phyloP scores from a whole-genome alignment of 2,329 filamentous ascomycete genomes.

The Grosmannia serpens region DNA sequence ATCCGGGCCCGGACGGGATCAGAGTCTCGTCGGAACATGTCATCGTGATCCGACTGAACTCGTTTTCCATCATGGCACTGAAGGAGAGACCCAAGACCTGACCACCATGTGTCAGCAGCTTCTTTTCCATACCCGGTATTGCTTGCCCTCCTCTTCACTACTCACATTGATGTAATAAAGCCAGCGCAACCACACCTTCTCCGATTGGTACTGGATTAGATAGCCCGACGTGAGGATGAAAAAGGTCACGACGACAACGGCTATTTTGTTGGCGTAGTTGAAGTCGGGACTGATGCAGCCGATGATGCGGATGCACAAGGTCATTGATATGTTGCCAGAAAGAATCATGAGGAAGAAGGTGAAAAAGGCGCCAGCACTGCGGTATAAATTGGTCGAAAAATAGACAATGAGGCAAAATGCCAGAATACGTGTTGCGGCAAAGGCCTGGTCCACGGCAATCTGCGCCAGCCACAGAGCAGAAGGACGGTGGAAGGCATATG shows the following conservation, averaged over 20 bases:
- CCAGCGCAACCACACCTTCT: slow-evolving; percentile 70
- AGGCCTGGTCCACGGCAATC: slow-evolving; percentile 66
- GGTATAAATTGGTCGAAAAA: slow-evolving; percentile 60
- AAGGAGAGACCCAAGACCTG: slow-evolving; percentile 56
- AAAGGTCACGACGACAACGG: slow-evolving; percentile 67
- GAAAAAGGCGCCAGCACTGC: slow-evolving; percentile 68
- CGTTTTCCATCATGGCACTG: slow-evolving; percentile 72
- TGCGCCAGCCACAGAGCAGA: slow-evolving; percentile 76
- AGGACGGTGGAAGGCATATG: slow-evolving; percentile 72
- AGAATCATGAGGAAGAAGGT: slow-evolving; percentile 63
- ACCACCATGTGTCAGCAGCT: slow-evolving; percentile 36
- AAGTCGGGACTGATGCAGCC: slow-evolving; percentile 70
- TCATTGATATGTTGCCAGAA: slow-evolving; percentile 60
- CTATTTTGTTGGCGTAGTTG: slow-evolving; percentile 75
- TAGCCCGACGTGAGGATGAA: slow-evolving; percentile 75
- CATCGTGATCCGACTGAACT: slow-evolving; percentile 60
- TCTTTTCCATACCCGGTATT: background rate
- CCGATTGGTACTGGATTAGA: slow-evolving; percentile 65
- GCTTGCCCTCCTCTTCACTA: background rate
- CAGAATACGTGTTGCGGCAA: slow-evolving; percentile 58
- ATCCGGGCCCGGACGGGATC: slow-evolving; percentile 59
- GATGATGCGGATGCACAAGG: slow-evolving; percentile 64
- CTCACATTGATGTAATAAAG: slow-evolving; percentile 62
- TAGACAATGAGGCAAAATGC: slow-evolving; percentile 67
- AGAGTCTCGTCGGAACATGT: slow-evolving; percentile 57